Evolutionary conservation across 2,329 filamentous ascomycete species (phyloP).

Genomic region (Elsinoe batatas): DNA sequence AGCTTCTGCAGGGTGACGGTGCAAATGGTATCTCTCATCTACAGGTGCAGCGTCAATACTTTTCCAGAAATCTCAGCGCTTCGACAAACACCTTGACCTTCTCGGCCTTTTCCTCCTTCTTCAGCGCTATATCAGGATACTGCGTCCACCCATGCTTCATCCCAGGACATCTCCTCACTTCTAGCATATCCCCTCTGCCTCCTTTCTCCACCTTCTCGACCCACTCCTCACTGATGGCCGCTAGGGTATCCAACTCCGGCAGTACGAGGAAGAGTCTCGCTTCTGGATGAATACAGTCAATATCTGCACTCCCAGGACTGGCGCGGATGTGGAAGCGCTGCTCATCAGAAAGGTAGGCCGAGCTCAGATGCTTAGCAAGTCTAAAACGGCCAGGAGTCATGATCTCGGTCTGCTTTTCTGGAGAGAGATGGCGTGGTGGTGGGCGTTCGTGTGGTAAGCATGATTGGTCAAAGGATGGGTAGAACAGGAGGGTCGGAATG

Average conservation of each 20-base stretch:
- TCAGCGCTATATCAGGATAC: slow-evolving; percentile 31
- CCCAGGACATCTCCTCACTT: slow-evolving; percentile 23
- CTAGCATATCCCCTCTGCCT: slow-evolving; percentile 16
- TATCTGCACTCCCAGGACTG: slow-evolving; percentile 30
- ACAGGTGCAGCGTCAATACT: background rate
- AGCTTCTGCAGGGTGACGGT: background rate
- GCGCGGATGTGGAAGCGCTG: slow-evolving; percentile 31
- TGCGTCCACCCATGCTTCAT: slow-evolving; percentile 35
- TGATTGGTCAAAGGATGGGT: slow-evolving; percentile 34
- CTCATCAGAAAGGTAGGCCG: slow-evolving; percentile 33
- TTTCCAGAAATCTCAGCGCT: slow-evolving; percentile 8
- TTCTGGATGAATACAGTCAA: slow-evolving; percentile 25
- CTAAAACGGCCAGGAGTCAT: slow-evolving; percentile 18
- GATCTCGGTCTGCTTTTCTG: slow-evolving; percentile 23
- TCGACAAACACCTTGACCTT: slow-evolving; percentile 3
- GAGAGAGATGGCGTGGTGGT: slow-evolving; percentile 21
- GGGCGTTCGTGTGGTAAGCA: slow-evolving; percentile 29
- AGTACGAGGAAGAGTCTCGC: slow-evolving; percentile 34
- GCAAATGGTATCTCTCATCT: too few relatives aligned
- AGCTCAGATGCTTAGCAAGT: slow-evolving; percentile 30
- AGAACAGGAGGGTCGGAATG: slow-evolving; percentile 35
- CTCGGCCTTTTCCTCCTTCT: slow-evolving; percentile 27
- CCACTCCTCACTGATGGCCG: slow-evolving; percentile 35
- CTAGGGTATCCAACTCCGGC: slow-evolving; percentile 32
- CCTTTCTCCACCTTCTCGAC: slow-evolving; percentile 30